Conservation (phyloP, 1,139 yeast species). For the Citeromyces hawaiiensis region DNA sequence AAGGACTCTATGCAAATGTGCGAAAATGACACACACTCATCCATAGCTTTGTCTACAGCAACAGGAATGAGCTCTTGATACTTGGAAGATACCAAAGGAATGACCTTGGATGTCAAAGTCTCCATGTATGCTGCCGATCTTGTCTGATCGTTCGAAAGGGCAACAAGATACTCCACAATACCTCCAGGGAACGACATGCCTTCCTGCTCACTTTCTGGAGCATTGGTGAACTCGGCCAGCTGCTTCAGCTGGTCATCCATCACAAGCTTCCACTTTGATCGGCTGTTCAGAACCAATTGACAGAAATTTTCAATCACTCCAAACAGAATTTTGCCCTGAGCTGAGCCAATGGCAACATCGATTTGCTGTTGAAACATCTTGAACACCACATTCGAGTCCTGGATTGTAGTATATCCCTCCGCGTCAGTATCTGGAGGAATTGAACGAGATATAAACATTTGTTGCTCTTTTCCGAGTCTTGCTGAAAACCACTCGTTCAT, state of each 20-base stretch:
- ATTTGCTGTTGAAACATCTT: constrained; percentile 82
- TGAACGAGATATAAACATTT: constrained; percentile 44
- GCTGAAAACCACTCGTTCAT: constrained; percentile 75
- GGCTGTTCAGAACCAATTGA: constrained; percentile 43
- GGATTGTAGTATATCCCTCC: constrained; percentile 47
- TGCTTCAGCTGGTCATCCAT: constrained; percentile 46
- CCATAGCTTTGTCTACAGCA: constrained; percentile 49
- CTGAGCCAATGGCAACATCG: constrained; percentile 84
- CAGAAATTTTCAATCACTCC: constrained; percentile 79
- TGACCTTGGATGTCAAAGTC: constrained; percentile 53
- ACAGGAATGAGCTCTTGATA: constrained; percentile 44
- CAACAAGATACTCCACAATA: constrained; percentile 66
- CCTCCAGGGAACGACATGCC: constrained; percentile 46
- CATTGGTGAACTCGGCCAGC: constrained; percentile 29
- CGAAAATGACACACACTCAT: constrained; percentile 68
- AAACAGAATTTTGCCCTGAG: constrained; percentile 67
- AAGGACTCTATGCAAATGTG: constrained; percentile 54
- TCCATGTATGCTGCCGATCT: constrained; percentile 74
- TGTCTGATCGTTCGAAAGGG: constrained; percentile 81
- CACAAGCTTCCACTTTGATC: constrained; percentile 41
- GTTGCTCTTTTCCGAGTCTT: constrained; percentile 50
- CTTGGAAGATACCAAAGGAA: constrained; percentile 50
- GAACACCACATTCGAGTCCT: constrained; percentile 64
- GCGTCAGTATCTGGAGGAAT: constrained; percentile 66
- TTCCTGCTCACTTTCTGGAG: constrained; percentile 32